Evolutionary conservation across 2,329 filamentous ascomycete species (phyloP).

Genomic region (Clathrospora elynae): DNA sequence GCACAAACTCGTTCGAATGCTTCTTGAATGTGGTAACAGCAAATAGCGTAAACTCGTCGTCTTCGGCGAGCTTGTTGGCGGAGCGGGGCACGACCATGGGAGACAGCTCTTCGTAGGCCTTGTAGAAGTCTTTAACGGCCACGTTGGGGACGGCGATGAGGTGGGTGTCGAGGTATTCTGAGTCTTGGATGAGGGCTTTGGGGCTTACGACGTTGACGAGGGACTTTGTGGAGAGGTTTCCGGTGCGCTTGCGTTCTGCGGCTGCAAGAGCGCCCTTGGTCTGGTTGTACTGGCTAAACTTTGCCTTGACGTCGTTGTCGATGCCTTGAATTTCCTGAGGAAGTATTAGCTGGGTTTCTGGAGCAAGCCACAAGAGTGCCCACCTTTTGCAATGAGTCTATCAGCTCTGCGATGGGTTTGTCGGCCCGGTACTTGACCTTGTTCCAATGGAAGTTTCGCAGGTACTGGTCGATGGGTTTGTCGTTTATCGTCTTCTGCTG

Average conservation of each 20-base stretch:
- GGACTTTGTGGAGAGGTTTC: constrained; percentile 92
- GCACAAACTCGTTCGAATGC: constrained; percentile 80
- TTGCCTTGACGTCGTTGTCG: constrained; percentile 93
- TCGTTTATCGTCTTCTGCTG: constrained; percentile 94
- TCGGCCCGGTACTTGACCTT: constrained; percentile 96
- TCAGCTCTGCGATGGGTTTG: constrained; percentile 83
- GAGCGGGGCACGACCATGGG: constrained; percentile 95
- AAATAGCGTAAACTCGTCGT: constrained; percentile 88
- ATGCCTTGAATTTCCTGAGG: constrained; percentile 81
- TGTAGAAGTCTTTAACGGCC: constrained; percentile 83
- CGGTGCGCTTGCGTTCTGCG: constrained; percentile 86
- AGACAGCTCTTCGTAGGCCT: constrained; percentile 83
- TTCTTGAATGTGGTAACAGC: constrained; percentile 95
- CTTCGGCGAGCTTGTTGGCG: constrained; percentile 75
- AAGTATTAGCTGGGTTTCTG: constrained; percentile 1
- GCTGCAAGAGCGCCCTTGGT: constrained; percentile 83
- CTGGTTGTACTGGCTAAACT: constrained; percentile 92
- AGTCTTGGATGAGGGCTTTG: constrained; percentile 74
- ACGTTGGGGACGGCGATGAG: constrained; percentile 84
- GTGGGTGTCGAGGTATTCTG: constrained; percentile 96
- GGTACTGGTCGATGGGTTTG: constrained; percentile 93
- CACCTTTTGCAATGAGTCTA: constrained; percentile 87
- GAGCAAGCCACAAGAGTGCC: not conserved
- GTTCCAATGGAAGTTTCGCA: constrained; percentile 91
- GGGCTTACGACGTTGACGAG: constrained; percentile 88